Evolutionary conservation across 345 rosid species (phyloP), one percentile per base, ranked within the genome.

Genomic region (Populus pruinosa): DNA sequence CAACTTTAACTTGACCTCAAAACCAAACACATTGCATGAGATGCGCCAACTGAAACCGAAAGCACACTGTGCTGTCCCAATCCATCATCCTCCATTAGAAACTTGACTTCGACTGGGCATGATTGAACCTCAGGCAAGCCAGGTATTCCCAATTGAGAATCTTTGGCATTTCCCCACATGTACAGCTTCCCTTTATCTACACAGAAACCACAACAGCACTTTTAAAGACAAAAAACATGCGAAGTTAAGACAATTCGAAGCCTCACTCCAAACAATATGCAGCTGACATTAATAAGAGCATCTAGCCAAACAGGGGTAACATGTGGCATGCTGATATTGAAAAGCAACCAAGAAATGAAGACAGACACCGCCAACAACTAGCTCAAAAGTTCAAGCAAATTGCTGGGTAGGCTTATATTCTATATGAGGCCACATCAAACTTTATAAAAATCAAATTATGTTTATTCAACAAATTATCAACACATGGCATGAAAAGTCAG

Each of bases 101-200:
- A 93, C 67, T 87, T 85, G 31, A 93, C 94, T 89, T 93, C 88
- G 0, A 87, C 85, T 0, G 99, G 99, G 77, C 69, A 71, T 29
- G 87, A 78, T 77, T 91, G 99, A 35, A 88, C 81, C 74, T 92
- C 94, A 1, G 93, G 91, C 73, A 93, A 77, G 66, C 97, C 97
- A 21, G 99, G 93, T 84, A 91, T 90, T 77, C 98, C 99, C 77
- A 93, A 63, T 80, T 95, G 98, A 67, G 86, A 87, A 81, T 95
- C 99, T 87, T 87, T 90, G 76, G 90, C 87, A 82, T 93, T 95
- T 87, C 99, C 98, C 98, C 99, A 95, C 96, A 89, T 89, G 87
- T 88, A 92, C 69, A 95, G 80, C 80, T 92, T 87, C 72, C 96
- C 98, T 83, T 80, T 79, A 77, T 91, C 98, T 94, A 88, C 82